A percentile compares a stretch with the other conserved stretches of the same genome.
These are phyloP conservation scores for Cicer cuneatum DNA, from an alignment of 306 rosid species.

Conservation along the genomic window DNA sequence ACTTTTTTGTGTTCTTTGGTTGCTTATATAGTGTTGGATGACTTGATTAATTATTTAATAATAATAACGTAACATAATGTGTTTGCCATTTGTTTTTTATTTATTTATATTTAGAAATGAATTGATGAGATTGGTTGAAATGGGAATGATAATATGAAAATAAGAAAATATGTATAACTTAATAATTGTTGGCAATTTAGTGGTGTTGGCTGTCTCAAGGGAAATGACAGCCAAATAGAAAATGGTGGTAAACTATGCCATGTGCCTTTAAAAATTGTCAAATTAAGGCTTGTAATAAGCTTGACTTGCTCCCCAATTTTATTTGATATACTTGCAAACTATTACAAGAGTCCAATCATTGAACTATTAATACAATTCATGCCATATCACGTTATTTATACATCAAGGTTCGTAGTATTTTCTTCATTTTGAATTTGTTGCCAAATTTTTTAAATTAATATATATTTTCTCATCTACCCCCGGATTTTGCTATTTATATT, in stretches of 20 bases:
- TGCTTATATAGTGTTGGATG: conserved; percentile 36
- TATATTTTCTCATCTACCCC: background rate
- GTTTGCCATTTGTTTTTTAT: background rate
- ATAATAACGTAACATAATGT: background rate
- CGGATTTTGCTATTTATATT: conserved; percentile 3
- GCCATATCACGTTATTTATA: conserved; percentile 34
- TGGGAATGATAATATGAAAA: background rate
- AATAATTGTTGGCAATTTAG: conserved; percentile 37
- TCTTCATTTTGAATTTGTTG: background rate
- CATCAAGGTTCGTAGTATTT: conserved; percentile 23
- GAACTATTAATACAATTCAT: conserved; percentile 14
- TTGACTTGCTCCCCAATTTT: conserved; percentile 33
- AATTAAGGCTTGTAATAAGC: conserved; percentile 22
- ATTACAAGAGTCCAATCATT: conserved; percentile 33
- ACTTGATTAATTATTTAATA: conserved; percentile 23
- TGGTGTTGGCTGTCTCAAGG: conserved; percentile 51
- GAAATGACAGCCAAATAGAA: conserved; percentile 52
- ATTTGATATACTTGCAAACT: conserved; percentile 31
- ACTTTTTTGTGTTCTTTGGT: conserved; percentile 28
- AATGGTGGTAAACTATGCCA: conserved; percentile 49
- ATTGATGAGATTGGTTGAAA: conserved; percentile 24
- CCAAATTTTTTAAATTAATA: background rate
- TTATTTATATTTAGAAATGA: background rate
- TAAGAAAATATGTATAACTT: background rate
- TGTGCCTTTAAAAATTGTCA: conserved; percentile 32